Base-by-base conservation (phyloP, 2,329 filamentous ascomycete species). In the Cladophialophora chaetospira region DNA sequence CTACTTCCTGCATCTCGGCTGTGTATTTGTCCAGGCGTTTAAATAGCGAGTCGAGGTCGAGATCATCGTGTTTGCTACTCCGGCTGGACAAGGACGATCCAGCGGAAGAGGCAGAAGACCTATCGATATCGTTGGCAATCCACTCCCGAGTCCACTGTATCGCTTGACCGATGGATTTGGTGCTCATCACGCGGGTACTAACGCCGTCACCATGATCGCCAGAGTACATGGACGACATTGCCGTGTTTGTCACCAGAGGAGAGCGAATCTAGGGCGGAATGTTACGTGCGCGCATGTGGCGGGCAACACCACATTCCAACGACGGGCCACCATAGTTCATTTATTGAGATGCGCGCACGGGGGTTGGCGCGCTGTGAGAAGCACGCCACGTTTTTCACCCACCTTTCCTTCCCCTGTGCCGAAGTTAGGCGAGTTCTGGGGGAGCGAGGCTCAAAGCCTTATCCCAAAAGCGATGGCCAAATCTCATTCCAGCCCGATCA, bases 21-120 rank as follows among this genome's bases (percentile, higher is more conserved):
- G 58, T 55, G 31, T 61, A 58, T 25, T 33, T 61, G 40, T 61
- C 58, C 33, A 61, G 49, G n/a, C 47, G 54, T 29, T 36, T 40
- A 31, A 61, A 58, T 15, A 61, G 50, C 8, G 58, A 55, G 25
- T 61, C 51, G 3, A 61, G 51, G 49, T 58, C 58, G 21, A 61
- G 38, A 46, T 61, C 58, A 38, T 31, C 46, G 17, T 51, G n/a
- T 36, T 19, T 28, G 17, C 26, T 38, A 31, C 33, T 52, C 10
- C 11, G 26, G 10, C 15, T n/a, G 13, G 36, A 45, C 11, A 13
- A 15, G 29, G 56, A 55, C 5, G 56, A 47, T 6, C 36, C 13
- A 9, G 36, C 42, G 11, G 50, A 57, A 26, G 17, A 6, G 5
- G n/a, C 8, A 15, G 29, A 29, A 13, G 58, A 55, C 42, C 13